phyloP scores from a whole-genome alignment of 495 filamentous ascomycete species.

The Neurospora hispaniola region DNA sequence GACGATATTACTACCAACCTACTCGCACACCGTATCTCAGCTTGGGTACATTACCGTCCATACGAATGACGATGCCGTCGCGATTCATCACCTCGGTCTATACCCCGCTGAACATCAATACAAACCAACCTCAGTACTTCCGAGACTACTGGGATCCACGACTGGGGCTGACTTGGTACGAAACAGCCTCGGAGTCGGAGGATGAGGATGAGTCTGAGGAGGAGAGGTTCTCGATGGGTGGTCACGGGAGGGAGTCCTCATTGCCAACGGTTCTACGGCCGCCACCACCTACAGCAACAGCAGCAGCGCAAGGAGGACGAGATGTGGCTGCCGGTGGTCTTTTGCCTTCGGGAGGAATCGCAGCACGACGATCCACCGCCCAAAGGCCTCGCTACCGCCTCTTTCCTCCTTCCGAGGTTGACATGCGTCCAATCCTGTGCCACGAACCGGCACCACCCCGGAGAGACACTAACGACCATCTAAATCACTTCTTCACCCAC shows the following conservation, averaged over 20 bases:
- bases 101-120: background rate
- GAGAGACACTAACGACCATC: background rate
- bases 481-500: background rate
- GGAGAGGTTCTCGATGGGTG: background rate
- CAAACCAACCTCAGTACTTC: background rate
- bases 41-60: conserved; percentile 13
- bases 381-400: background rate
- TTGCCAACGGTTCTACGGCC: background rate
- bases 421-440: background rate
- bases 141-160: background rate
- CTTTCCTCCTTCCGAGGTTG: background rate
- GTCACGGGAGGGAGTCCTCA: background rate
- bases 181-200: conserved; percentile 3
- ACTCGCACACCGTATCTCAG: conserved; percentile 13
- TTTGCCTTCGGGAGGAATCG: background rate
- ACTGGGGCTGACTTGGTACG: conserved; percentile 9
- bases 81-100: conserved; percentile 8
- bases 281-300: background rate
- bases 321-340: background rate
- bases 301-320: background rate
- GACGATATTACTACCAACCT: conserved; percentile 2
- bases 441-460: background rate
- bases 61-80: conserved; percentile 18
- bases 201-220: background rate
- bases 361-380: background rate